Evolutionary conservation across 2,329 filamentous ascomycete species (phyloP).

Genomic region (Cladophialophora psammophila): DNA sequence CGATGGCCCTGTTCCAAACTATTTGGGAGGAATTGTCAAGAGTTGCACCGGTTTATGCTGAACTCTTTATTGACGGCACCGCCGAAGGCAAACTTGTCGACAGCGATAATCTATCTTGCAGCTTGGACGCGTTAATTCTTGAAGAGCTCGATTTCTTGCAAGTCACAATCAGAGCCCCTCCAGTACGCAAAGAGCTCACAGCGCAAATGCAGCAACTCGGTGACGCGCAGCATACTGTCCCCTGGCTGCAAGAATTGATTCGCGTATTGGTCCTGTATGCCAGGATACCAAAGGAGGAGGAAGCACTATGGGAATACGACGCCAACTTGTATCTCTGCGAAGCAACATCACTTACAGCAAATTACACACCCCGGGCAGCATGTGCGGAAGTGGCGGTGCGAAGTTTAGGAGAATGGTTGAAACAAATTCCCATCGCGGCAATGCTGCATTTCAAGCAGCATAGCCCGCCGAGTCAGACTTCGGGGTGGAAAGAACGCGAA

Average conservation of each 20-base stretch:
- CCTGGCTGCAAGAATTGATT: constrained; percentile 89
- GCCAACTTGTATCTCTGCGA: constrained; percentile 94
- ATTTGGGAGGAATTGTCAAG: constrained; percentile 87
- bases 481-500: constrained; percentile 74
- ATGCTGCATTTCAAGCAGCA: constrained; percentile 74
- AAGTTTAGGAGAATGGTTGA: constrained; percentile 82
- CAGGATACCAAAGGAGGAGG: constrained; percentile 89
- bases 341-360: constrained; percentile 91
- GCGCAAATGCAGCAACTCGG: constrained; percentile 71
- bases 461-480: constrained; percentile 13
- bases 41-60: constrained; percentile 75
- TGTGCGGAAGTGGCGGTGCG: constrained; percentile 93
- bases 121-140: constrained; percentile 88
- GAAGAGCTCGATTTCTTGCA: constrained; percentile 97
- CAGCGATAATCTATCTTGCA: constrained; percentile 89
- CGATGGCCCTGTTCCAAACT: constrained; percentile 79
- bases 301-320: constrained; percentile 95
- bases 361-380: constrained; percentile 93
- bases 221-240: constrained; percentile 67
- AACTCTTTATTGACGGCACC: constrained; percentile 85
- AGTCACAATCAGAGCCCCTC: constrained; percentile 84
- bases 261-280: constrained; percentile 84
- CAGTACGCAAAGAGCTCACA: constrained; percentile 88
- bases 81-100: constrained; percentile 81
- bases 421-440: constrained; percentile 76